Conservation (phyloP, 1,284 basidiomycete species). For the Irpex lacteus region DNA sequence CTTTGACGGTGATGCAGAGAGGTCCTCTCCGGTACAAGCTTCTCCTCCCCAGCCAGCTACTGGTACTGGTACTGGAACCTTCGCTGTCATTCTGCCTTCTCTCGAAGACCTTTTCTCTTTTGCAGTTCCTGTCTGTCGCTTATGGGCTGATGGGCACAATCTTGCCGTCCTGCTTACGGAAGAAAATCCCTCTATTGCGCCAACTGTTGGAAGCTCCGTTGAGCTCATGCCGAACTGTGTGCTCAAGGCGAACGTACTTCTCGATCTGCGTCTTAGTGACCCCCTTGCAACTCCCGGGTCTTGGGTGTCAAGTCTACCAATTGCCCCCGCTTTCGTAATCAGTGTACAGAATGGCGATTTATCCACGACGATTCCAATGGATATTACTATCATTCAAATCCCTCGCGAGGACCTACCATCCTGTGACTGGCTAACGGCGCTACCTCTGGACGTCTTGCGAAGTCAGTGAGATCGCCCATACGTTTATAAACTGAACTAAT, state of each 20-base stretch:
- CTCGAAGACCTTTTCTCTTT: conserved; percentile 40
- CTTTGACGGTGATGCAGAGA: neutral
- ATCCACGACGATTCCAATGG: neutral
- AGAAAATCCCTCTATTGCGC: neutral
- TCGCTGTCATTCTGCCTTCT: conserved; percentile 37
- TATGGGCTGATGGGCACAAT: conserved; percentile 36
- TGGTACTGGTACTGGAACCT: conserved; percentile 16
- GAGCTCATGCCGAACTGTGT: neutral
- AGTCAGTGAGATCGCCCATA: conserved; percentile 35
- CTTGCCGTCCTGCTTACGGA: conserved; percentile 13
- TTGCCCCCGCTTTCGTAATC: neutral
- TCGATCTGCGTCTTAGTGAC: neutral
- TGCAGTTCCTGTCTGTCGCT: conserved; percentile 42
- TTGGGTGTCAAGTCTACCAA: neutral
- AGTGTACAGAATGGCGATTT: neutral
- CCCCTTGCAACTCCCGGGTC: neutral
- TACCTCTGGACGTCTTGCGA: conserved; percentile 53
- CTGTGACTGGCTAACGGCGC: conserved; percentile 62
- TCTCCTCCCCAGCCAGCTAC: neutral
- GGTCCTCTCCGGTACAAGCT: neutral
- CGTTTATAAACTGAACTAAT: neutral
- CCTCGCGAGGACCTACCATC: conserved; percentile 51
- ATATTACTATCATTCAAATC: conserved; percentile 35
- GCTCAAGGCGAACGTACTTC: neutral
- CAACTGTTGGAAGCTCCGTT: neutral